Base-by-base conservation (phyloP, 495 filamentous ascomycete species). In the Hyaloscypha variabilis region DNA sequence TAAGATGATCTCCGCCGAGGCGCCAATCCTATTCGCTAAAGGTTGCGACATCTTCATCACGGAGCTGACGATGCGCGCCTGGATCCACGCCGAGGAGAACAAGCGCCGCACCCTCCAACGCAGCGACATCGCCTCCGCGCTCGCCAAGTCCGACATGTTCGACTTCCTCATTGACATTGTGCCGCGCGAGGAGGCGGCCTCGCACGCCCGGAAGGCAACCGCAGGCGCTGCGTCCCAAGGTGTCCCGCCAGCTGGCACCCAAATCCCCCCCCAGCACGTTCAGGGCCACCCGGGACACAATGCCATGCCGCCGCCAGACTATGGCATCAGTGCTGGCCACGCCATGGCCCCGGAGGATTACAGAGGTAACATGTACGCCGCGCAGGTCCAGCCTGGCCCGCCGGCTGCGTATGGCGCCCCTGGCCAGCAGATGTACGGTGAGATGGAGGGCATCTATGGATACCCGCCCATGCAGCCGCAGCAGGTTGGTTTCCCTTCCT, bases 11-110 rank as follows among this genome's bases (percentile, higher is more conserved):
- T 97, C 93, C 13, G 95, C 95, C 24, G 95, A 99, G 78, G 95
- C 95, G 6, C 95, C 95, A 14, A 99, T 99, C 72, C 81, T 99
- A 19, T 99, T 99, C 73, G 95, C 95, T 56, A 99, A 99, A 80
- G 95, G 96, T 49, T 99, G 95, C 78, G 95, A 99, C 75, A 97
- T 99, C 72, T 99, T 99, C 79, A 99, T 99, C 73, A 99, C 95
- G 3, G 95, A 99, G 77, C 82, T 99, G 53, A 98, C 95, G 1
- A 99, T 99, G 95, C 92, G 95, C 57, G 95, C 95, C n/a, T 99
- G 95, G 95, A 98, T 99, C 28, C 95, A 98, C 71, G 95, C 95
- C 5, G 95, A 99, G 74, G 95, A 99, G 76, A 99, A 99, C 82
- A 99, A 99, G 81, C 85, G 95, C 17, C 89, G 95, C 14, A 99